Conservation (phyloP, 2,329 filamentous ascomycete species). For the Fusarium tuaranense region DNA sequence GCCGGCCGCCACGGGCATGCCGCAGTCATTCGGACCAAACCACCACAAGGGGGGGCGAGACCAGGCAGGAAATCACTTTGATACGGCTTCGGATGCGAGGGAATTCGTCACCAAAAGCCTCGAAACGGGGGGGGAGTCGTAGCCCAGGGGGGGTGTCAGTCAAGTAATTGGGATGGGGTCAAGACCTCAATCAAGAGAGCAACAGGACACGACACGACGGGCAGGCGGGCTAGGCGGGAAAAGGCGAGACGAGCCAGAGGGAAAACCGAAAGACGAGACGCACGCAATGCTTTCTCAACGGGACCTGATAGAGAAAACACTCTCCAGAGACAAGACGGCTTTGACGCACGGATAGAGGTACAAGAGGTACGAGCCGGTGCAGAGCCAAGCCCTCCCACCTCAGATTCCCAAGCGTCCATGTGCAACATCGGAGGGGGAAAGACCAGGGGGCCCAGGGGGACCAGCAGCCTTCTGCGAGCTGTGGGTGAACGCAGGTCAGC, state of each 20-base stretch:
- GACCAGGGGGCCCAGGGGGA: constrained; percentile 16
- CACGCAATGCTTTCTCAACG: constrained; percentile 10
- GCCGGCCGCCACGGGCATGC: not conserved
- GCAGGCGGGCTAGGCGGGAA: constrained; percentile 37
- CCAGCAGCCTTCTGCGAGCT: constrained; percentile 8
- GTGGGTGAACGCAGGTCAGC: constrained; percentile 18
- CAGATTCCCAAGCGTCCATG: constrained; percentile 40
- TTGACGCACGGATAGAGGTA: constrained; percentile 33
- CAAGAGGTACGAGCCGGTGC: constrained; percentile 15
- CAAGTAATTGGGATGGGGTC: constrained; percentile 33
- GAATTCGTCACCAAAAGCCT: constrained; percentile 9
- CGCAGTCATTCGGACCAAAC: constrained; percentile 19
- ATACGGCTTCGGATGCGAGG: constrained; percentile 27
- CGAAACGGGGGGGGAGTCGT: constrained; percentile 2
- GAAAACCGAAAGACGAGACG: constrained; percentile 19
- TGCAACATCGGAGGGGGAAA: constrained; percentile 35
- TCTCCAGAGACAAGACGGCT: constrained; percentile 8
- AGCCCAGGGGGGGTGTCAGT: constrained; percentile 24
- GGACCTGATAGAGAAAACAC: constrained; percentile 37
- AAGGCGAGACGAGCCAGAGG: constrained; percentile 15
- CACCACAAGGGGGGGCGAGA: constrained; percentile 25
- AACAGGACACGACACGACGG: constrained; percentile 10
- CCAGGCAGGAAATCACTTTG: constrained; percentile 7
- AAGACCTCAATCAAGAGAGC: constrained; percentile 32
- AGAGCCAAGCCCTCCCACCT: constrained; percentile 24